Evolutionary conservation across 2,329 filamentous ascomycete species (phyloP).

Genomic region (Colletotrichum sp.): DNA sequence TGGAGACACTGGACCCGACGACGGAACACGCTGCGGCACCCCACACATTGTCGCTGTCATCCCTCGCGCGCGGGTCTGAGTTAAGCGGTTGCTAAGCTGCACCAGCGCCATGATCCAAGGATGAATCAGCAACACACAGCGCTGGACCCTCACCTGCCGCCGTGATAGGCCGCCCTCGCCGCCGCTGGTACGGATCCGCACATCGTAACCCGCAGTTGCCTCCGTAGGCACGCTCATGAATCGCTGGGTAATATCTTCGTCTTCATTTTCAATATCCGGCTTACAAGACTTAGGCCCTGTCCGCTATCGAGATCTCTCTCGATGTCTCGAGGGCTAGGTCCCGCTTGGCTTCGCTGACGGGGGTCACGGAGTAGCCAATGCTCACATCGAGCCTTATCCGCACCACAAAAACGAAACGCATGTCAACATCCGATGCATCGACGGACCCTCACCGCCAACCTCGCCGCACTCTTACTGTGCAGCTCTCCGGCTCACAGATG

Average conservation of each 20-base stretch:
- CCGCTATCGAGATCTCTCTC: not conserved
- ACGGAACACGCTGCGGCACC: not conserved
- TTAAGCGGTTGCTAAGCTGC: slow-evolving; percentile 14
- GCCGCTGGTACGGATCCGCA: not conserved
- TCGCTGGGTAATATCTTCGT: not conserved
- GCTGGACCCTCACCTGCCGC: not conserved
- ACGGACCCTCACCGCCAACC: not conserved
- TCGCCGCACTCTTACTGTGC: not conserved
- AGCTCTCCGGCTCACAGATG: not conserved
- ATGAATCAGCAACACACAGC: slow-evolving; percentile 18
- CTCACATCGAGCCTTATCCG: not conserved
- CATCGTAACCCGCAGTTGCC: not conserved
- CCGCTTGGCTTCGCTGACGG: not conserved
- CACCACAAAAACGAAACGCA: not conserved
- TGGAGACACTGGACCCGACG: not conserved
- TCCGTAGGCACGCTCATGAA: not conserved
- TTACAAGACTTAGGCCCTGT: not conserved
- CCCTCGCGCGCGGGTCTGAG: slow-evolving; percentile 10
- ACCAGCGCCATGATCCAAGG: not conserved
- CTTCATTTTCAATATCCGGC: not conserved
- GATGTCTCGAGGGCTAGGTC: not conserved
- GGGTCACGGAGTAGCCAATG: not conserved
- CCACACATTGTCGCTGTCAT: not conserved
- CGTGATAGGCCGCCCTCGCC: not conserved
- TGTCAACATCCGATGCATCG: not conserved